Evolutionary conservation across 768 basidiomycete species (phyloP), one percentile per base, ranked within the genome.

Genomic region (Mycena rebaudengoi): DNA sequence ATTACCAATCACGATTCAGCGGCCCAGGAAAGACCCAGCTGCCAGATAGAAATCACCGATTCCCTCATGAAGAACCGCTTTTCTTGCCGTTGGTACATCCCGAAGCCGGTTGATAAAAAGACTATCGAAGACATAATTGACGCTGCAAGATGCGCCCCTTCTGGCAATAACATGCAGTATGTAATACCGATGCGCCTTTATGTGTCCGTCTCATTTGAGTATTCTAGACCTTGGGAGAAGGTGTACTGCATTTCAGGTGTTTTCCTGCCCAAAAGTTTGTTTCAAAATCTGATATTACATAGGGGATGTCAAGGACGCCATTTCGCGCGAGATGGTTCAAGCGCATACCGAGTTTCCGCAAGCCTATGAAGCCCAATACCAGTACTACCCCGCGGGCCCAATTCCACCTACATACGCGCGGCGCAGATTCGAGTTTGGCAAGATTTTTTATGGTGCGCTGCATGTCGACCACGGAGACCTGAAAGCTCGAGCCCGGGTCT

Each of bases 121-220:
- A 62, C 44, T 7, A 60, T 69, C 20, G 64, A 66, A 26, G 61
- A 50, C 10, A 62, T 68, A 21, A 51, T 68, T 33, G 64, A 68
- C 30, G 67, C 57, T 5, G 67, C 67, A 14, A 59, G 60, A 5
- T 29, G 28, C 23, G 46, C 67, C 18, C 67, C 67, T 4, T 68
- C 67, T 5, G 64, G 63, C 26, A 49, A 48, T 41, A 69, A 69
- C 41, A 62, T 60, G 40, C 68, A 69, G 68, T 68, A 56, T 29
- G 56, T 59, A 6, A 6, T 32, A 32, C 20, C 13, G 28, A 10
- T 52, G 2, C 30, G 8, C 26, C 3, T 8, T 21, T 37, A 32
- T 30, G 14, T 37, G 16, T 25, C 37, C 18, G n/a, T 20, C 20
- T 28, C 10, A 18, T 14, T 41, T 21, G 29, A 55, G 13, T 25